A percentile compares a stretch with the other conserved stretches of the same genome.
phyloP scores from a whole-genome alignment of 495 filamentous ascomycete genomes.

The Penicillium turbatum region DNA sequence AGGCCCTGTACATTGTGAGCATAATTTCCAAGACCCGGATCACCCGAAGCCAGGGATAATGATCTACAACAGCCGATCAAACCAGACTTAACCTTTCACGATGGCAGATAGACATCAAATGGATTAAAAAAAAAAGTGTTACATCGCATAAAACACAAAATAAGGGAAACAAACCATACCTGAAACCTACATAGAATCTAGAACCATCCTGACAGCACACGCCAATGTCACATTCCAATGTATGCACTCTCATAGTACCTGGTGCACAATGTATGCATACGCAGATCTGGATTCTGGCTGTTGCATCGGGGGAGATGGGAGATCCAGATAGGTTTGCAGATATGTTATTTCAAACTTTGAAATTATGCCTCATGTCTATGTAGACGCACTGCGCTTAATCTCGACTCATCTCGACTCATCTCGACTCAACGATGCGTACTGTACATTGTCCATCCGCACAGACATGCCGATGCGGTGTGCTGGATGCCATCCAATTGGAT shows the following conservation, averaged over 20 bases:
- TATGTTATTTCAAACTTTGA: background rate
- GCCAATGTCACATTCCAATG: conserved; percentile 29
- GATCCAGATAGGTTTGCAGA: background rate
- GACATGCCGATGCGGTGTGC: conserved; percentile 18
- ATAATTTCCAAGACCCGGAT: too few relatives aligned
- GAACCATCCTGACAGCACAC: conserved; percentile 3
- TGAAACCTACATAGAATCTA: background rate
- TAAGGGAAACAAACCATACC: background rate
- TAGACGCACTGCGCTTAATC: too few relatives aligned
- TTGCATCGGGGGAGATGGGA: background rate
- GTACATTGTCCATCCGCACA: conserved; percentile 6
- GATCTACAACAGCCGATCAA: too few relatives aligned
- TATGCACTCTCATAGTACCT: conserved; percentile 7
- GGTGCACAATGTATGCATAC: too few relatives aligned
- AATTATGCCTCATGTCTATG: too few relatives aligned
- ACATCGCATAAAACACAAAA: conserved; percentile 1
- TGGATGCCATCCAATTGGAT: conserved; percentile 8
- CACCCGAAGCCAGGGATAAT: too few relatives aligned
- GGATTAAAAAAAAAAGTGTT: background rate
- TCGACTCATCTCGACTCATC: too few relatives aligned
- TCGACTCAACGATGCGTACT: too few relatives aligned
- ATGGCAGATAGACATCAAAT: too few relatives aligned
- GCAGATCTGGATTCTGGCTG: too few relatives aligned
- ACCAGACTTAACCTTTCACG: too few relatives aligned
- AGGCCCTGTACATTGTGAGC: too few relatives aligned